Base-by-base conservation (phyloP, 176 grass and related monocot species). In the Leersia perrieri region DNA sequence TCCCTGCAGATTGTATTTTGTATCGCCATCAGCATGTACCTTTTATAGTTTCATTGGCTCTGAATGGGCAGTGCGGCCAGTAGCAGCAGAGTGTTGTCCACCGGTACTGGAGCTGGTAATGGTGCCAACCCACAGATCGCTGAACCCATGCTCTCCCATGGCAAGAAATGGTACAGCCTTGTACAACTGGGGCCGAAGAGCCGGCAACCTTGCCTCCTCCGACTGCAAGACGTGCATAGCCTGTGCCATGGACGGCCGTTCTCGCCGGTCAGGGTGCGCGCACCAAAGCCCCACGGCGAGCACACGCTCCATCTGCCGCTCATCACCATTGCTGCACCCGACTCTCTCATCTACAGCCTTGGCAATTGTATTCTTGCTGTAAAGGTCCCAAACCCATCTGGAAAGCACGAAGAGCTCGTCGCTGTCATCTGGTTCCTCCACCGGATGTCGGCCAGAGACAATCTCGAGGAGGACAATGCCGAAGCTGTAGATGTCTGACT, bases 251-350 rank as follows among this genome's bases (percentile, higher is more conserved):
- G 71, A 75, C 8, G 88, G 88, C 15, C 91, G 81, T 5, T 74
- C 51, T 2, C 35, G 61, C 42, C 66, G 72, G 13, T 90, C 69
- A 0, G 69, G 88, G 51, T 76, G 75, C n/a, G n/a, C n/a, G n/a
- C n/a, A n/a, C n/a, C n/a, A n/a, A n/a, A n/a, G 73, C 69, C 90
- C 90, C 6, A 90, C 84, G 18, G 78, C 70, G 82, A 94, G 70
- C 30, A 86, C 78, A 18, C 82, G 47, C 66, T 65, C 70, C 69
- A 80, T 83, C 34, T 86, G 68, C 31, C 39, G 60, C 36, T 82
- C 78, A 0, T 80, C 86, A 9, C 84, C 83, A 25, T 84, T 78
- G 1, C 81, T 68, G 10, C 38, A 57, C 16, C 74, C 11, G 13
- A 94, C 42, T 13, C 70, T 81, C 18, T 20, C 16, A 26, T 94